Percentiles rank a stretch among this genome's conserved stretches.
phyloP scores from a whole-genome alignment of 2,329 filamentous ascomycete species.

The Penicillium sp. region DNA sequence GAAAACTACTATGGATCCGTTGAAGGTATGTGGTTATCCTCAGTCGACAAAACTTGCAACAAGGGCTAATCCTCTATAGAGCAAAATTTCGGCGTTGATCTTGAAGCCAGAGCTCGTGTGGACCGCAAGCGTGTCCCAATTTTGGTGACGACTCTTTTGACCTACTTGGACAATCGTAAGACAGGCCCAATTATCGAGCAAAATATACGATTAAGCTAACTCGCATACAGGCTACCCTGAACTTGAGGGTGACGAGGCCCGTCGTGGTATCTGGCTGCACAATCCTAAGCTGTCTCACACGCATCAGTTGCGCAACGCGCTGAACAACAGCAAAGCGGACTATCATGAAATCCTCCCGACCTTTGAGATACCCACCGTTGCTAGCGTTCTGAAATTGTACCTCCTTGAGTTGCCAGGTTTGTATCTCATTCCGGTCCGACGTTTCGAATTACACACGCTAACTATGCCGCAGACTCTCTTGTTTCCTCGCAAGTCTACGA shows the following conservation, averaged over 20 bases:
- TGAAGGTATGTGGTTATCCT: slow-evolving; percentile 55
- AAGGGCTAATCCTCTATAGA: slow-evolving; percentile 48
- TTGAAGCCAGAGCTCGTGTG: slow-evolving; percentile 89
- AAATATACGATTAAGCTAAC: neutral
- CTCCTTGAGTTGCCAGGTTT: slow-evolving; percentile 88
- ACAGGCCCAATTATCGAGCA: neutral
- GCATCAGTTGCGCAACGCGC: slow-evolving; percentile 75
- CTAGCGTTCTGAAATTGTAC: slow-evolving; percentile 89
- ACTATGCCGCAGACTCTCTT: slow-evolving; percentile 71
- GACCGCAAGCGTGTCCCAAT: slow-evolving; percentile 95
- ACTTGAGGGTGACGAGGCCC: slow-evolving; percentile 90
- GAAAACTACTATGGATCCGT: slow-evolving; percentile 99
- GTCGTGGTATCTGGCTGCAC: slow-evolving; percentile 88
- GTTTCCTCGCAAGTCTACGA: slow-evolving; percentile 98
- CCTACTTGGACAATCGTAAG: slow-evolving; percentile 82
- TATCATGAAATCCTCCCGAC: slow-evolving; percentile 74
- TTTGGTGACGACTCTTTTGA: slow-evolving; percentile 88
- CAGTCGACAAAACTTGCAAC: neutral
- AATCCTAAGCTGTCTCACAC: slow-evolving; percentile 84
- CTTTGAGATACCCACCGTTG: slow-evolving; percentile 92
- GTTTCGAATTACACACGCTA: neutral
- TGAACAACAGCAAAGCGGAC: slow-evolving; percentile 86
- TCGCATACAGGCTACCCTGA: slow-evolving; percentile 75
- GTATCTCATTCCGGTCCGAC: slow-evolving; percentile 31
- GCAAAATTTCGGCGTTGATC: slow-evolving; percentile 95